phyloP scores from a whole-genome alignment of 1,284 basidiomycete genomes.

The Singerocomus rubriflavus region DNA sequence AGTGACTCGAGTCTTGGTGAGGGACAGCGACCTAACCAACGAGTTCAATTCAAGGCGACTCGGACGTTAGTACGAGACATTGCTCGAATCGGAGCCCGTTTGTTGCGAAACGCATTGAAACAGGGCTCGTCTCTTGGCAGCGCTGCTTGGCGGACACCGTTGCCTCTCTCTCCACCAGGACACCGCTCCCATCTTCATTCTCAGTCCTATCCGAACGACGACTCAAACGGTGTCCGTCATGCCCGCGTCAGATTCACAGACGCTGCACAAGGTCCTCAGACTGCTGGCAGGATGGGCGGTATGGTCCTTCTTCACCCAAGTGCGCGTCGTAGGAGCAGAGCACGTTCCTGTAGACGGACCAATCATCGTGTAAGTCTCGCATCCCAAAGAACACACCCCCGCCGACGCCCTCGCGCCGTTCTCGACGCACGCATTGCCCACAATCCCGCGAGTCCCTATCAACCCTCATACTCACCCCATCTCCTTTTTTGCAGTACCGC shows the following conservation, averaged over 20 bases:
- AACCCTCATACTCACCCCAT: slow-evolving; percentile 10
- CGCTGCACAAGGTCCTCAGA: slow-evolving; percentile 63
- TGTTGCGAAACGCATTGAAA: background rate
- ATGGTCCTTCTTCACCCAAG: slow-evolving; percentile 82
- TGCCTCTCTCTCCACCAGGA: no score
- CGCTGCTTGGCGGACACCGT: background rate
- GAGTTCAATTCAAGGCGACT: slow-evolving; percentile 1
- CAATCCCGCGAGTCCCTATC: background rate
- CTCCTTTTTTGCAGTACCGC: slow-evolving; percentile 55
- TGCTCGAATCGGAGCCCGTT: slow-evolving; percentile 11
- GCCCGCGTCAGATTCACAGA: slow-evolving; percentile 37
- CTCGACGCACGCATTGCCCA: background rate
- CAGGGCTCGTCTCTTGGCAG: background rate
- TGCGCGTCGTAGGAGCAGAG: slow-evolving; percentile 80
- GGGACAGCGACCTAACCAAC: background rate
- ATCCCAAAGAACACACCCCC: background rate
- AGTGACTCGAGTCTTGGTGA: background rate
- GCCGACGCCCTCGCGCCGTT: slow-evolving; percentile 1
- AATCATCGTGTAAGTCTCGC: slow-evolving; percentile 74
- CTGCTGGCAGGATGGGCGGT: slow-evolving; percentile 70
- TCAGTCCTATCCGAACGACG: slow-evolving; percentile 12
- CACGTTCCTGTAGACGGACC: slow-evolving; percentile 83
- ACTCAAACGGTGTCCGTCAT: slow-evolving; percentile 2
- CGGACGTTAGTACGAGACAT: background rate
- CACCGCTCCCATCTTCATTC: no score